Percentiles rank a stretch among this genome's conserved stretches.
phyloP scores from a whole-genome alignment of 805 yeast species.

The Blastobotrys terrestris region DNA sequence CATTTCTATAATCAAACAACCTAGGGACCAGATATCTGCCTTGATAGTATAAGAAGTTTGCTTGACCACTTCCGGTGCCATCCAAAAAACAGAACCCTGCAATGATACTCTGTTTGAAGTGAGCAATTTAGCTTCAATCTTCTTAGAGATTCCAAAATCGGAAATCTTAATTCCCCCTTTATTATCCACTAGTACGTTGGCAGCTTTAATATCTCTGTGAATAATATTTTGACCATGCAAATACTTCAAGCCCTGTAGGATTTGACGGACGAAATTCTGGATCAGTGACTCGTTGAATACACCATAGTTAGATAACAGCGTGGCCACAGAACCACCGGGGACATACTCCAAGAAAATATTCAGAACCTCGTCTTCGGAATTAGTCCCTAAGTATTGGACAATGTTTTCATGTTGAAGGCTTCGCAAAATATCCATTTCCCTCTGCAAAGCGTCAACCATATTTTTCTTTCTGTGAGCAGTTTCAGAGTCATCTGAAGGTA shows the following conservation, averaged over 20 bases:
- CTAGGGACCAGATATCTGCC: slow-evolving; percentile 97
- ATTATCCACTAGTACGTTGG: slow-evolving; percentile 74
- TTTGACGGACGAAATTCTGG: slow-evolving; percentile 67
- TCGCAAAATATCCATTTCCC: slow-evolving; percentile 69
- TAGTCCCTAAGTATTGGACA: slow-evolving; percentile 86
- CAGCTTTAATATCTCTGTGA: slow-evolving; percentile 86
- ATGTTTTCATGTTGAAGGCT: slow-evolving; percentile 86
- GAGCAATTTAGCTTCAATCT: slow-evolving; percentile 50
- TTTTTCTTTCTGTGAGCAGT: slow-evolving; percentile 36
- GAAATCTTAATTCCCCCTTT: slow-evolving; percentile 78
- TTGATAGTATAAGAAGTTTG: slow-evolving; percentile 86
- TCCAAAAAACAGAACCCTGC: slow-evolving; percentile 97
- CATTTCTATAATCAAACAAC: slow-evolving; percentile 91
- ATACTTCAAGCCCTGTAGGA: slow-evolving; percentile 66
- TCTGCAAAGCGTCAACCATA: slow-evolving; percentile 73
- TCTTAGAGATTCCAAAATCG: slow-evolving; percentile 78
- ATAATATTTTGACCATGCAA: slow-evolving; percentile 70
- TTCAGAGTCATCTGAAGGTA: slow-evolving; percentile 39
- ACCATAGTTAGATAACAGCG: slow-evolving; percentile 65
- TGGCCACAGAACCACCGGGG: slow-evolving; percentile 66
- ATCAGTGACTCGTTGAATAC: slow-evolving; percentile 75
- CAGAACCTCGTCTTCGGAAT: slow-evolving; percentile 60
- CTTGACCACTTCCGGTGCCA: slow-evolving; percentile 98
- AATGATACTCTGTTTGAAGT: slow-evolving; percentile 62
- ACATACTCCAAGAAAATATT: slow-evolving; percentile 80